A percentile compares a stretch with the other conserved stretches of the same genome.
Conservation (phyloP, 2,329 filamentous ascomycete species). For the Cladorrhinum sp. region DNA sequence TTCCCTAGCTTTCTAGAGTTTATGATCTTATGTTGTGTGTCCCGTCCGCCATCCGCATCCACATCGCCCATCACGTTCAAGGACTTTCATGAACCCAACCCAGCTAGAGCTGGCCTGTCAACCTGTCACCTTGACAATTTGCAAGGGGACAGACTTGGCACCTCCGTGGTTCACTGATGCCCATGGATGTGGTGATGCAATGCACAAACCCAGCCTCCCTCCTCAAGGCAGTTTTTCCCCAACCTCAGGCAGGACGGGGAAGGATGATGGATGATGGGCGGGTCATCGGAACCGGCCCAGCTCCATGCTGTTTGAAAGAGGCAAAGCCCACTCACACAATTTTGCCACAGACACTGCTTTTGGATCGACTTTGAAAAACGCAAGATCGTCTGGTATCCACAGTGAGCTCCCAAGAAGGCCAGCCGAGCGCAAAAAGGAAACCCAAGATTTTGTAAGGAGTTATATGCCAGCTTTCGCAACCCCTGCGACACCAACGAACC, state of each 20-base stretch:
- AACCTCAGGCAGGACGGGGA: conserved; percentile 1
- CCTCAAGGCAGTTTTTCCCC: conserved; percentile 4
- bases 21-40: not conserved
- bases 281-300: conserved; percentile 15
- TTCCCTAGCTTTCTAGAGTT: not conserved
- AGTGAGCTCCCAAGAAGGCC: conserved; percentile 17
- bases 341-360: conserved; percentile 22
- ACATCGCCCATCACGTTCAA: not conserved
- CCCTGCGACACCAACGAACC: conserved; percentile 36
- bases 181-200: conserved; percentile 15
- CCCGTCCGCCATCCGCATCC: not conserved
- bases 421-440: conserved; percentile 28
- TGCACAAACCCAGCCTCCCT: conserved; percentile 14
- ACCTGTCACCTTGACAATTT: not conserved
- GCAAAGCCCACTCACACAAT: conserved; percentile 22
- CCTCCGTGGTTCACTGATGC: not conserved
- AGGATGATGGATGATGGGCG: conserved; percentile 9
- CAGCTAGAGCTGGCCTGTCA: not conserved
- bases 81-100: not conserved
- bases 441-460: conserved; percentile 8
- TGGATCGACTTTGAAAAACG: conserved; percentile 12
- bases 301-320: conserved; percentile 12
- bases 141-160: not conserved
- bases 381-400: conserved; percentile 22
- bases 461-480: conserved; percentile 52